A percentile compares a stretch with the other conserved stretches of the same genome.
Evolutionary conservation across 2,329 filamentous ascomycete genomes (phyloP).

Genomic region (Trichophyton verrucosum): DNA sequence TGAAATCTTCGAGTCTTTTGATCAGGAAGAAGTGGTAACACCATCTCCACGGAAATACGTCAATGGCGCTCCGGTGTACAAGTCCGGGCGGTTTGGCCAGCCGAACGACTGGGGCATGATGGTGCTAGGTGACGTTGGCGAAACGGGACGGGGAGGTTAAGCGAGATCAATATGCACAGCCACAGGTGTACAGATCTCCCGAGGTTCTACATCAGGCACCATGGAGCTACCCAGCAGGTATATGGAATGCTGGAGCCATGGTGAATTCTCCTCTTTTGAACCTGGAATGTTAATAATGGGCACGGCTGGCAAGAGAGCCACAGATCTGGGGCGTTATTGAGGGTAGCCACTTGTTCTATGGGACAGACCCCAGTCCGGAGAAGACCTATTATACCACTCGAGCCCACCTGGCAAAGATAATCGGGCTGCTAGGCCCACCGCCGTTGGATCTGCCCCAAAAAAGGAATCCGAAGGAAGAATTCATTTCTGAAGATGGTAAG

Average conservation of each 20-base stretch:
- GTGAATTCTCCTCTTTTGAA: slow-evolving; percentile 1
- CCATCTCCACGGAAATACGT: slow-evolving; percentile 6
- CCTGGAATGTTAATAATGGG: not conserved
- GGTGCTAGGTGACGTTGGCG: slow-evolving; percentile 27
- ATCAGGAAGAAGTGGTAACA: slow-evolving; percentile 2
- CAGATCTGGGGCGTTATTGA: slow-evolving; percentile 13
- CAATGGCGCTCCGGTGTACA: slow-evolving; percentile 22
- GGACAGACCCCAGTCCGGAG: slow-evolving; percentile 14
- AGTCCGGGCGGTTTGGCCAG: slow-evolving; percentile 23
- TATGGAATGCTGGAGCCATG: slow-evolving; percentile 23
- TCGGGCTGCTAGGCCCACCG: slow-evolving; percentile 20
- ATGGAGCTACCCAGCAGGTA: slow-evolving; percentile 20
- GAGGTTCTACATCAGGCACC: slow-evolving; percentile 20
- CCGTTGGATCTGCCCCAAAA: slow-evolving; percentile 21
- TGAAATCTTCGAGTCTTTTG: slow-evolving; percentile 4
- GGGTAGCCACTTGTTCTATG: slow-evolving; percentile 11
- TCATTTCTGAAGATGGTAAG: slow-evolving; percentile 30
- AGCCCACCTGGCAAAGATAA: slow-evolving; percentile 19
- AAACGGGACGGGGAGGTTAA: slow-evolving; percentile 23
- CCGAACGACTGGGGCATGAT: slow-evolving; percentile 17
- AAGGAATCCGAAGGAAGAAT: slow-evolving; percentile 25
- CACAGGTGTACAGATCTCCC: slow-evolving; percentile 20
- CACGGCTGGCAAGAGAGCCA: not conserved
- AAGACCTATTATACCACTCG: slow-evolving; percentile 18
- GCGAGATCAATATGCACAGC: slow-evolving; percentile 33